These are phyloP conservation scores for Kluyveromyces marxianus DNA, from an alignment of 1,139 yeast genomes.

Conservation along the genomic window DNA sequence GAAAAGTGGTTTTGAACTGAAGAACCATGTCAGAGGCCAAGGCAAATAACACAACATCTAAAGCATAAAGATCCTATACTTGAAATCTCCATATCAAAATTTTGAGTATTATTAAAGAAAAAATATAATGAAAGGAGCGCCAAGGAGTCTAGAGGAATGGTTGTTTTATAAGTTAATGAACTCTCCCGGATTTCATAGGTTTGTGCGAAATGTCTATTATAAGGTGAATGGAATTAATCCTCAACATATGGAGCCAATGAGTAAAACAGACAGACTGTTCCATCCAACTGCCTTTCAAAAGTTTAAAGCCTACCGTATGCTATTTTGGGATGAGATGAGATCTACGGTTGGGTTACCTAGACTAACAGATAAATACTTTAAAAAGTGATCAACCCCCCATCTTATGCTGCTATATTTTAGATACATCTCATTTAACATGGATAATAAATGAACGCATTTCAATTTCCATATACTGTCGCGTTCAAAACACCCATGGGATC, in stretches of 20 bases:
- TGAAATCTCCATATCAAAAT: no score
- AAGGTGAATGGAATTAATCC: constrained; percentile 52
- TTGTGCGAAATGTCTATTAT: constrained; percentile 61
- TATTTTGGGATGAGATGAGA: constrained; percentile 60
- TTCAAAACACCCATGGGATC: no score
- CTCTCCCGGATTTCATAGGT: constrained; percentile 58
- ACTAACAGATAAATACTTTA: constrained; percentile 11
- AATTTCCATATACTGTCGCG: no score
- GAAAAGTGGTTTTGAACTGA: no score
- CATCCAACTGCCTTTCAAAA: constrained; percentile 50
- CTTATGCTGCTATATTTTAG: background rate
- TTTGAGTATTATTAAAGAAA: background rate
- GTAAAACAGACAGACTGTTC: constrained; percentile 26
- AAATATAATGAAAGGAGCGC: constrained; percentile 22
- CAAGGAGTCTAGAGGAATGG: constrained; percentile 42
- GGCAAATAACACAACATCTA: no score
- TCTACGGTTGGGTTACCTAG: constrained; percentile 41
- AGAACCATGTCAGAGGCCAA: no score
- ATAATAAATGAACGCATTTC: no score
- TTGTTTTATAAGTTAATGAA: constrained; percentile 45
- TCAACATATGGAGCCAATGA: constrained; percentile 27
- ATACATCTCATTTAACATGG: no score
- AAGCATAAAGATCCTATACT: no score
- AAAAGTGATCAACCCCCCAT: constrained; percentile 4
- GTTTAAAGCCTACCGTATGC: constrained; percentile 51